phyloP scores from a whole-genome alignment of 352 stramenopile species.

The Phytophthora lateralis region DNA sequence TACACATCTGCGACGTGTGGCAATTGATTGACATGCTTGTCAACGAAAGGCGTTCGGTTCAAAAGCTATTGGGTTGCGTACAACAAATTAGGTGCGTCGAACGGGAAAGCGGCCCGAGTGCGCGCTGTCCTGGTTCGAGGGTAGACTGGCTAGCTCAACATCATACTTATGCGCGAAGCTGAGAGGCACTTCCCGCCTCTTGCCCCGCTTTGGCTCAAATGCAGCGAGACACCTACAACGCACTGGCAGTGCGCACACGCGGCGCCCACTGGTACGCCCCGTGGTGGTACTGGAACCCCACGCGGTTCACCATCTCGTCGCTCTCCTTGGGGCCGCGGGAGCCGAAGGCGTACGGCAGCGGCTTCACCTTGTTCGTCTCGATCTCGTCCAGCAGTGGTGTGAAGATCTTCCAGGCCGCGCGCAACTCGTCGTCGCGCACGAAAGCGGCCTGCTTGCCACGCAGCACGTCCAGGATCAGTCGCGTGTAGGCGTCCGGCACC shows the following conservation, averaged over 20 bases:
- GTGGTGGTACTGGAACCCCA: conserved; percentile 82
- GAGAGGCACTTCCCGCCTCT: conserved; percentile 5
- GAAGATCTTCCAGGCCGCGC: conserved; percentile 97
- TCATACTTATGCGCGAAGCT: conserved; percentile 31
- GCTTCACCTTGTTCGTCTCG: conserved; percentile 90
- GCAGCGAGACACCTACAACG: conserved; percentile 45
- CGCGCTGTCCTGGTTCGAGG: neutral
- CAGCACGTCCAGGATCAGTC: conserved; percentile 97
- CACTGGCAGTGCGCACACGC: conserved; percentile 40
- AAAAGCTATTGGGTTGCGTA: neutral
- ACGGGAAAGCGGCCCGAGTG: neutral
- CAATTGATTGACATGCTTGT: neutral
- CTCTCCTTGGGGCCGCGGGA: conserved; percentile 92
- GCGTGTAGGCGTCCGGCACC: conserved; percentile 97
- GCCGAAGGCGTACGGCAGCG: conserved; percentile 94
- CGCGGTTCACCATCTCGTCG: conserved; percentile 73
- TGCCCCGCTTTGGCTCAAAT: conserved; percentile 9
- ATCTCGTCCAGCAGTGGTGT: conserved; percentile 97
- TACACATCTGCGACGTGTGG: conserved; percentile 1
- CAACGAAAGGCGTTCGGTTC: too few species aligned
- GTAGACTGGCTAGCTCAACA: conserved; percentile 25
- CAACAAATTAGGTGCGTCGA: neutral
- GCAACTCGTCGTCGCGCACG: conserved; percentile 97
- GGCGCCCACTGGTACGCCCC: conserved; percentile 80
- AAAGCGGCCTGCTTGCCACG: conserved; percentile 96